These are phyloP conservation scores for Globisporangium paroecandrum DNA, from an alignment of 352 stramenopile genomes.

Conservation along the genomic window DNA sequence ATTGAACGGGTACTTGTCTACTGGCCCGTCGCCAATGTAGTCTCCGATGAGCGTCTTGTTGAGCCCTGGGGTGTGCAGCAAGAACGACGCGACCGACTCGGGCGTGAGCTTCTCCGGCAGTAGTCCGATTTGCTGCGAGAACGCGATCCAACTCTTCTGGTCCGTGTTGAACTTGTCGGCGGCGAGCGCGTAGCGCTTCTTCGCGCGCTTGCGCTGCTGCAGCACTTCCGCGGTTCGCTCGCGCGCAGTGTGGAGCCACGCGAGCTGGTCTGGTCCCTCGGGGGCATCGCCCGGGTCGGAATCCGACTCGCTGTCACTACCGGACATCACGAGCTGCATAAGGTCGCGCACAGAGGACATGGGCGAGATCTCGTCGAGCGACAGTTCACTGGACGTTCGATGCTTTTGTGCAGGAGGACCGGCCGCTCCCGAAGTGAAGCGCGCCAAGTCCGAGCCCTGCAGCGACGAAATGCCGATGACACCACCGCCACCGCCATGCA, in stretches of 20 bases:
- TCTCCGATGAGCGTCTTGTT: slow-evolving; percentile 95
- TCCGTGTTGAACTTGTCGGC: slow-evolving; percentile 95
- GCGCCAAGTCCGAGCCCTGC: slow-evolving; percentile 64
- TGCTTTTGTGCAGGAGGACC: slow-evolving; percentile 16
- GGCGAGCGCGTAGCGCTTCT: slow-evolving; percentile 87
- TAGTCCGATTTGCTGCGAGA: slow-evolving; percentile 83
- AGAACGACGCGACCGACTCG: slow-evolving; percentile 88
- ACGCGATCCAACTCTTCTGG: slow-evolving; percentile 90
- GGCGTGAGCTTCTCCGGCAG: slow-evolving; percentile 83
- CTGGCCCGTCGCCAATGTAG: slow-evolving; percentile 94
- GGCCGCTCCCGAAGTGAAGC: slow-evolving; percentile 44
- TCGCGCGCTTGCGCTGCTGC: slow-evolving; percentile 90
- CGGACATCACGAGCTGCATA: slow-evolving; percentile 82
- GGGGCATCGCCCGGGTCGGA: slow-evolving; percentile 44
- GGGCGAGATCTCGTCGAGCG: slow-evolving; percentile 78
- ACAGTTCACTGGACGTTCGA: slow-evolving; percentile 35
- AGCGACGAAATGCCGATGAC: slow-evolving; percentile 36
- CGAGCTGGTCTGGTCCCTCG: slow-evolving; percentile 42
- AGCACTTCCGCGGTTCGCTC: slow-evolving; percentile 86
- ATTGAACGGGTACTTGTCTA: slow-evolving; percentile 97
- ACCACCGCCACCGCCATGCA: slow-evolving; percentile 18
- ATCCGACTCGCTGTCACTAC: slow-evolving; percentile 73
- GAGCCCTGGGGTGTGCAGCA: slow-evolving; percentile 91
- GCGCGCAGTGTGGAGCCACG: slow-evolving; percentile 79
- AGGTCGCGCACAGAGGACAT: slow-evolving; percentile 79